These are phyloP conservation scores for Ceratocystis destructans DNA, from an alignment of 2,329 filamentous ascomycete species.

Conservation along the genomic window DNA sequence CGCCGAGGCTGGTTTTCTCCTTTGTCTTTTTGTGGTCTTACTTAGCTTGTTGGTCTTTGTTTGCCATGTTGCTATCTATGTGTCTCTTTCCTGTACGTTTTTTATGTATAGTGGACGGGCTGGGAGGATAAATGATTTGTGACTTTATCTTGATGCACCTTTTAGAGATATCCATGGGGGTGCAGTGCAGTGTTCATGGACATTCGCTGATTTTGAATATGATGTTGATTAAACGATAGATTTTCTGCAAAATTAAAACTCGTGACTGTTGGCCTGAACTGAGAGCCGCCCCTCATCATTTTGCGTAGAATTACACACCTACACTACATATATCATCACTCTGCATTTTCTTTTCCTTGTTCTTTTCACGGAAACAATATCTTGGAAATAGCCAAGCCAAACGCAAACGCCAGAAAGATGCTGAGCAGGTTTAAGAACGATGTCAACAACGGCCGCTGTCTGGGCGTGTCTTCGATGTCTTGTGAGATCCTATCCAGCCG, in stretches of 20 bases:
- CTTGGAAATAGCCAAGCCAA: conserved; percentile 22
- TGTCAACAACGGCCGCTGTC: conserved; percentile 24
- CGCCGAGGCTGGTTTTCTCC: neutral
- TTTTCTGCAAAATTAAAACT: neutral
- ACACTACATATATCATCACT: neutral
- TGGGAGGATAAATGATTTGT: neutral
- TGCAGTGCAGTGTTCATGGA: neutral
- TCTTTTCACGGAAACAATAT: conserved; percentile 2
- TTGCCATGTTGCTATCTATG: neutral
- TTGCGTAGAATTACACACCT: neutral
- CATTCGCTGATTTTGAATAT: neutral
- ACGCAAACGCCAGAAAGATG: conserved; percentile 24
- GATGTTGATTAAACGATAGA: neutral
- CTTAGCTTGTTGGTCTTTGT: conserved; percentile 1
- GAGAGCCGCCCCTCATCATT: no score
- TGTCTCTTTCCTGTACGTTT: neutral
- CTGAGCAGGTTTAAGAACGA: conserved; percentile 25
- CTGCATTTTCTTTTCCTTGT: neutral
- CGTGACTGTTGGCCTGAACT: neutral
- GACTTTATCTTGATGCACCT: neutral
- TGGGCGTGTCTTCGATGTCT: conserved; percentile 25
- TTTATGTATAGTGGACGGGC: neutral
- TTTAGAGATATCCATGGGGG: conserved; percentile 5
- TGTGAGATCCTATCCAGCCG: conserved; percentile 54
- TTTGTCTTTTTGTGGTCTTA: neutral